Base-by-base conservation (phyloP, 2,329 filamentous ascomycete genomes). In the Neonectria faginata region DNA sequence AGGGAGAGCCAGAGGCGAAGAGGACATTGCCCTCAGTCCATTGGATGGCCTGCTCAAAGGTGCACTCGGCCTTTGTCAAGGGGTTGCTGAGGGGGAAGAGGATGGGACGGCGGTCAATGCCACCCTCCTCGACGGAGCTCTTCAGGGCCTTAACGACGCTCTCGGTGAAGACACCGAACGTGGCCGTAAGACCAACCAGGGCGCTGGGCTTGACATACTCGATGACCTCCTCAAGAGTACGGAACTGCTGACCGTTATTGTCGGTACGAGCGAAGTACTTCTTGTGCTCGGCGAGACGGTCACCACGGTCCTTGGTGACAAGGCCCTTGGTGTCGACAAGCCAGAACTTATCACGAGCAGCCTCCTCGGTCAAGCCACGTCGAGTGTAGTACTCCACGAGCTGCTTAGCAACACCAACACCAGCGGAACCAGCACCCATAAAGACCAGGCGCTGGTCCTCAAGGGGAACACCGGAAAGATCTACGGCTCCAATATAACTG, bases 81-180 rank as follows among this genome's bases (percentile, higher is more conserved):
- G 96, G 96, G 84, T 99, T 98, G 81, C 93, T 97, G 47, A 99
- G 90, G 59, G 95, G 95, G 89, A 99, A 98, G 74, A 97, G 91
- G 76, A 97, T 95, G 67, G 96, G 94, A 68, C 89, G 86, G 67
- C 94, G 88, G 79, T 94, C 94, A 70, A 88, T 76, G 54, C 88
- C 88, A 54, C 87, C 85, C 41, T 85, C 81, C 69, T 90, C 87
- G 36, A 90, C 88, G 2, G 87, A 89, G 5, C 83, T 83, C 82
- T 90, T 89, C 67, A 90, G 82, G n/a, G 86, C 87, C 67, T 90
- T 88, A 65, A 99, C 85, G 65, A 97, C 91, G 18, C 91, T 87
- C 76, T 96, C 92, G 70, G 92, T 97, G 85, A 99, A 98, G 72
- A 96, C 91, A 61, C 96, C 96, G 69, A 94, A 94, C 57, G 97